These are phyloP conservation scores for Collariella sp. DNA, from an alignment of 495 filamentous ascomycete species.

Conservation along the genomic window DNA sequence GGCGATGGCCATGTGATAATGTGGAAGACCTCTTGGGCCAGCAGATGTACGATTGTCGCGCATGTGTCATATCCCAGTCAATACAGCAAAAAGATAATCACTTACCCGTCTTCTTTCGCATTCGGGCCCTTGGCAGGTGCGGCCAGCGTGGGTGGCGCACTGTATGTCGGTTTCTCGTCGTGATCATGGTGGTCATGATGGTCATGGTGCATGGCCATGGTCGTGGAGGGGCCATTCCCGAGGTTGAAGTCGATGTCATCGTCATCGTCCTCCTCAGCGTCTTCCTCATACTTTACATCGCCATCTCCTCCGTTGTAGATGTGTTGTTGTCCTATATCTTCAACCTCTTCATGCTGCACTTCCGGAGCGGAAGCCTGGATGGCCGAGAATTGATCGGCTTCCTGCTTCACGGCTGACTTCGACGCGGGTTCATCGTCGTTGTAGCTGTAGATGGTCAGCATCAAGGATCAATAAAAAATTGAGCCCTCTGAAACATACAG, in stretches of 20 bases:
- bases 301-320: slow-evolving; percentile 36
- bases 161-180: slow-evolving; percentile 21
- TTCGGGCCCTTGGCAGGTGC: slow-evolving; percentile 44
- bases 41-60: neutral
- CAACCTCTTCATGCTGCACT: slow-evolving; percentile 45
- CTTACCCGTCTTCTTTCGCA: slow-evolving; percentile 99
- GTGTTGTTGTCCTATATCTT: slow-evolving; percentile 22
- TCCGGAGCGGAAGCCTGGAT: slow-evolving; percentile 19
- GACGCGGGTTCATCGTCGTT: slow-evolving; percentile 65
- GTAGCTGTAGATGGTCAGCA: slow-evolving; percentile 50
- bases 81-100: slow-evolving; percentile 33
- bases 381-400: slow-evolving; percentile 26
- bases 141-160: slow-evolving; percentile 16
- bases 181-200: slow-evolving; percentile 20
- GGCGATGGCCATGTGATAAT: too few species aligned
- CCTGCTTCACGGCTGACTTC: slow-evolving; percentile 32
- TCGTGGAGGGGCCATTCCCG: slow-evolving; percentile 33
- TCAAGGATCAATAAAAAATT: neutral
- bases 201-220: slow-evolving; percentile 27
- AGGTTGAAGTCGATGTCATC: slow-evolving; percentile 55
- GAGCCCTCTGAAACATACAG: slow-evolving; percentile 54
- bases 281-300: slow-evolving; percentile 45
- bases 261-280: slow-evolving; percentile 54
- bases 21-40: too few species aligned
- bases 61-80: slow-evolving; percentile 12